Evolutionary conservation across 1,284 basidiomycete genomes (phyloP), one percentile per base, ranked within the genome.

Genomic region (Coniferiporia weirii): DNA sequence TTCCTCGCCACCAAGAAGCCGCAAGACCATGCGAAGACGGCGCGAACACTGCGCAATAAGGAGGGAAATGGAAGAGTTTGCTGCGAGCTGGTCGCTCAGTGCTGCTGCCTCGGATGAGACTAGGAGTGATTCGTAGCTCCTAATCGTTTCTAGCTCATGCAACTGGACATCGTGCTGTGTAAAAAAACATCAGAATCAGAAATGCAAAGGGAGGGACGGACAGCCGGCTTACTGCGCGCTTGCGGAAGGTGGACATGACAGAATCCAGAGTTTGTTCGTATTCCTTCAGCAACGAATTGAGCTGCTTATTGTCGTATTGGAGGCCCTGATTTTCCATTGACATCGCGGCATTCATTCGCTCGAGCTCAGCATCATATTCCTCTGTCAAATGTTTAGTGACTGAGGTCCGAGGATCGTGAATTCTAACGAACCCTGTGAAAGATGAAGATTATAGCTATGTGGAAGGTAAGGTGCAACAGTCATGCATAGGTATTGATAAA

Each of bases 231-330:
- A 97, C 95, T 34, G 95, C 95, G 57, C 93, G 87, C 61, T 87
- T 90, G 59, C 96, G 81, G 74, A 99, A 99, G 63, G 89, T 85
- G 75, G 85, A 84, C 96, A 99, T 99, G 51, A 98, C 85, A 13
- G 83, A 91, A 73, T 99, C 97, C 51, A 99, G 77, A 0, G 96
- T 98, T 68, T 92, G 89, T 71, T 99, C 97, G 69, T 97, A 98
- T 71, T 99, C 96, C 66, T 95, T 94, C 64, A 99, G 85, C 52
- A 99, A 76, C 5, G 82, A 78, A 63, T 89, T 93, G 38, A 98
- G 80, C 68, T 98, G 94, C 72, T 97, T 95, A 77, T 98, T 98
- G 74, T 99, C 96, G 67, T 97, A 86, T 66, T 92, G 84, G 34
- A 99, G 77, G 2, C 77, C 76, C 68, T 92, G 89, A 70, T 99